Evolutionary conservation across 371 early-diverging fungal species (phyloP), one percentile per base, ranked within the genome.

Genomic region (Rhizopus arrhizus): DNA sequence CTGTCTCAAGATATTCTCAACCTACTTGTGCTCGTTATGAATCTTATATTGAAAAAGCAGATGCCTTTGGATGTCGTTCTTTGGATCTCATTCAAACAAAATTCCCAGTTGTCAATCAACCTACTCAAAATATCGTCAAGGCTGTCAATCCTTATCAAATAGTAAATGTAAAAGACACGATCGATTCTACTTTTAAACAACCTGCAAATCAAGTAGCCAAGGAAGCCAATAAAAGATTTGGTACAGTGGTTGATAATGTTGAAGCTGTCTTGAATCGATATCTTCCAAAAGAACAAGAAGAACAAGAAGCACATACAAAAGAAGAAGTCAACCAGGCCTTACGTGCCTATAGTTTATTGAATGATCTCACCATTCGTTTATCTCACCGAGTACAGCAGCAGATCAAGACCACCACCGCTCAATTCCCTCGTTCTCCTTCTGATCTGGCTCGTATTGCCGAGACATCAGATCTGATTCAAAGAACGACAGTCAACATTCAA

Each of bases 21-120:
- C 72, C 81, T 34, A 74, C 73, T 46, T 78, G 76, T 58, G 75
- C 84, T 22, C 79, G 79, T 60, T 78, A 80, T 55, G 71, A 72
- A 50, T 68, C 62, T 12, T 82, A 80, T 28, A 70, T 89, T 56
- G 75, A 76, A 50, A 80, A 72, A 28, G 85, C 86, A 7, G 90
- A 91, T 64, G 71, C 79, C 8, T 72, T 88, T 22, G 91, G 88
- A 31, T 80, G 82, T 52, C 78, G 81, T 34, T 88, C 91, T 7
- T 78, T 91, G n/a, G 89, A 90, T 65, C 58, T 82, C n/a, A 59
- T 91, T 45, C 86, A 90, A 64, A 72, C 65, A 9, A 78, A 75
- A 16, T 82, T 86, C 73, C 92, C 92, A 15, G 82, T 87, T 38
- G 81, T 90, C 41, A 79, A 67, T 38, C 75, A 85, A 66, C 84